A percentile compares a stretch with the other conserved stretches of the same genome.
Conservation (phyloP, 768 basidiomycete species). For the Boletus pseudo-olivaceus region DNA sequence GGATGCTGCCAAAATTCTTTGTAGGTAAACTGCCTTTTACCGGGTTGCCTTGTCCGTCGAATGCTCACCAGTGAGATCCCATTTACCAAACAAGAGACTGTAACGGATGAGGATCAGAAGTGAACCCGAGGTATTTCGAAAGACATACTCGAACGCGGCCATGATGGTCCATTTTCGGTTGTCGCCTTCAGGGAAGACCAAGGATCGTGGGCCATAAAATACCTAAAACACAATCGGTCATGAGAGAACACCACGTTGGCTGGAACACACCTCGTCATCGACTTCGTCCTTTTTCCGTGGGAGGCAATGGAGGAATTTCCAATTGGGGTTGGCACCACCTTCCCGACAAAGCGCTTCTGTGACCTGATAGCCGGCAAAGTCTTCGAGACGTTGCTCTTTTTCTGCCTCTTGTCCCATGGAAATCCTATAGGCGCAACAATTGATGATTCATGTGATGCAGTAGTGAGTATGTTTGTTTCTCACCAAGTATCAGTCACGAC, state of each 20-base stretch:
- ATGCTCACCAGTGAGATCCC: conserved; percentile 33
- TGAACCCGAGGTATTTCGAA: not conserved
- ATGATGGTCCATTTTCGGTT: conserved; percentile 98
- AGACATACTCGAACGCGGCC: conserved; percentile 81
- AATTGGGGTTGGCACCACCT: conserved; percentile 79
- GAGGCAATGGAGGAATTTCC: conserved; percentile 96
- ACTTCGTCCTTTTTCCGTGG: conserved; percentile 93
- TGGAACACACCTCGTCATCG: conserved; percentile 75
- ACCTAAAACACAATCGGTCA: conserved; percentile 45
- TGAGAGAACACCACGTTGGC: not conserved
- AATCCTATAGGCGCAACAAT: conserved; percentile 54
- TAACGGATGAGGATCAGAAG: conserved; percentile 4
- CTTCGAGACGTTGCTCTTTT: conserved; percentile 77
- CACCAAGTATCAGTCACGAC: conserved; percentile 97
- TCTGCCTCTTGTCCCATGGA: conserved; percentile 99
- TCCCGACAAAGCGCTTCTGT: conserved; percentile 81
- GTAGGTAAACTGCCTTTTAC: not conserved
- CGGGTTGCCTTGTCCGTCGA: conserved; percentile 10
- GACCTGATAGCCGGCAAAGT: conserved; percentile 91
- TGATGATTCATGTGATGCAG: not conserved
- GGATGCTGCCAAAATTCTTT: not conserved
- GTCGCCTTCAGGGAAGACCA: conserved; percentile 92
- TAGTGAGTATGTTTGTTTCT: conserved; percentile 10
- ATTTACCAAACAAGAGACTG: conserved; percentile 44
- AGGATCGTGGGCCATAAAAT: conserved; percentile 88